Percentiles rank a stretch among this genome's conserved stretches.
These are phyloP conservation scores for Leccinum fuscescens DNA, from an alignment of 1,284 basidiomycete species.

Conservation along the genomic window DNA sequence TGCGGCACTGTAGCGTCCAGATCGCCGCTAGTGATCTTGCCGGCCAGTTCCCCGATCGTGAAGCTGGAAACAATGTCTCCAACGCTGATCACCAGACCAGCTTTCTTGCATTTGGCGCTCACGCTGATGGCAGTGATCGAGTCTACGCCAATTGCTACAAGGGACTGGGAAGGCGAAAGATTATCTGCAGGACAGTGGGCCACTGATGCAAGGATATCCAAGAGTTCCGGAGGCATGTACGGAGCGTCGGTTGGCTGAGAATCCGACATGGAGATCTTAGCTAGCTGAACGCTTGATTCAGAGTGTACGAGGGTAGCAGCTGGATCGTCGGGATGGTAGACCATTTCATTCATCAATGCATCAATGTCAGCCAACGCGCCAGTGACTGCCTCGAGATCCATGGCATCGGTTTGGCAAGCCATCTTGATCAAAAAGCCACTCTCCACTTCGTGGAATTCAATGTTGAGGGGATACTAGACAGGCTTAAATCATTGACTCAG, in stretches of 20 bases:
- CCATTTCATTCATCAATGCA: conserved; percentile 27
- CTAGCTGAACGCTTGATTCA: not conserved
- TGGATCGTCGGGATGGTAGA: conserved; percentile 27
- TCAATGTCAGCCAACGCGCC: conserved; percentile 31
- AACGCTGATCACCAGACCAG: conserved; percentile 37
- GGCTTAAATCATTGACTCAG: not conserved
- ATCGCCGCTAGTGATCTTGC: conserved; percentile 11
- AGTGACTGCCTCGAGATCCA: conserved; percentile 28
- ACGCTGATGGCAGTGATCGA: conserved; percentile 53
- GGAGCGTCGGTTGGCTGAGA: not conserved
- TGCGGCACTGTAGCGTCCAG: conserved; percentile 1
- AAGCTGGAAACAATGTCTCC: conserved; percentile 43
- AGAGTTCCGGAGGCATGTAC: conserved; percentile 16
- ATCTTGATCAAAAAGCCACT: conserved; percentile 37
- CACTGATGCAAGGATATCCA: conserved; percentile 25
- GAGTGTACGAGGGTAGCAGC: conserved; percentile 9
- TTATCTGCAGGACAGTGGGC: conserved; percentile 21
- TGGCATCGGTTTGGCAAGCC: conserved; percentile 36
- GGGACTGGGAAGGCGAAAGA: conserved; percentile 34
- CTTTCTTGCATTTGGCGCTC: conserved; percentile 38
- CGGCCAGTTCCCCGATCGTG: conserved; percentile 38
- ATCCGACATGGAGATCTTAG: not conserved
- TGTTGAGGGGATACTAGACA: conserved; percentile 45
- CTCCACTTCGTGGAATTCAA: conserved; percentile 42
- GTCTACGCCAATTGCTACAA: conserved; percentile 48